Evolutionary conservation across 306 rosid species (phyloP).

Genomic region (Casuarina glauca): DNA sequence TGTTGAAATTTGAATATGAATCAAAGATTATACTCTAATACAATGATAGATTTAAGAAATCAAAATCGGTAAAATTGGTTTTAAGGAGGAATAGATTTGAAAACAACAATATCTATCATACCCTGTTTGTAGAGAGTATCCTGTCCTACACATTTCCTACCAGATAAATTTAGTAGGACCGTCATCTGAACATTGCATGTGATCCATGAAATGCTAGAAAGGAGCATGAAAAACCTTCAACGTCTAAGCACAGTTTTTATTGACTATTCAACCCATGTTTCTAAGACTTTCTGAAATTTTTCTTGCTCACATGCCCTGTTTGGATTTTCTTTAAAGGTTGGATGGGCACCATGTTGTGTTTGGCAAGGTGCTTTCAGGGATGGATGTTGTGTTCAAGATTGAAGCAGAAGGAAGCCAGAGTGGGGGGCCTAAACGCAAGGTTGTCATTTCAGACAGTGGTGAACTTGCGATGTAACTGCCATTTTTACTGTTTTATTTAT

Average conservation of each 20-base stretch:
- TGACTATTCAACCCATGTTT: not conserved
- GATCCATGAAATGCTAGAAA: not conserved
- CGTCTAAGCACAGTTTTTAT: not conserved
- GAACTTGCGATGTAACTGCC: constrained; percentile 37
- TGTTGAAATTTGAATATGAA: too few relatives aligned
- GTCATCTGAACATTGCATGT: not conserved
- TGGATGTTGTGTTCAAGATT: constrained; percentile 53
- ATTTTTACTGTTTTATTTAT: too few relatives aligned
- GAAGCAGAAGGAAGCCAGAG: constrained; percentile 42
- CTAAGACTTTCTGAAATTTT: not conserved
- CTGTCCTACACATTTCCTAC: not conserved
- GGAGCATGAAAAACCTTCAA: not conserved
- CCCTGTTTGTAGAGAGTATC: not conserved
- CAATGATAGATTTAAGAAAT: too few relatives aligned
- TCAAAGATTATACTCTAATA: too few relatives aligned
- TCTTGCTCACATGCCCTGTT: constrained; percentile 9
- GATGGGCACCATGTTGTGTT: constrained; percentile 78
- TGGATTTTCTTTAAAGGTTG: constrained; percentile 53
- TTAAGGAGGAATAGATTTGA: too few relatives aligned
- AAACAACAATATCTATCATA: not conserved
- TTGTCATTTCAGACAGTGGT: constrained; percentile 50
- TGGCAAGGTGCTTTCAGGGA: constrained; percentile 55
- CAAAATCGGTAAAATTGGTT: too few relatives aligned
- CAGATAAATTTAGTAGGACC: not conserved
- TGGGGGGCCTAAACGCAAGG: constrained; percentile 42